Evolutionary conservation across 1,284 basidiomycete genomes (phyloP), one percentile per base, ranked within the genome.

Genomic region (Boletus smithii): DNA sequence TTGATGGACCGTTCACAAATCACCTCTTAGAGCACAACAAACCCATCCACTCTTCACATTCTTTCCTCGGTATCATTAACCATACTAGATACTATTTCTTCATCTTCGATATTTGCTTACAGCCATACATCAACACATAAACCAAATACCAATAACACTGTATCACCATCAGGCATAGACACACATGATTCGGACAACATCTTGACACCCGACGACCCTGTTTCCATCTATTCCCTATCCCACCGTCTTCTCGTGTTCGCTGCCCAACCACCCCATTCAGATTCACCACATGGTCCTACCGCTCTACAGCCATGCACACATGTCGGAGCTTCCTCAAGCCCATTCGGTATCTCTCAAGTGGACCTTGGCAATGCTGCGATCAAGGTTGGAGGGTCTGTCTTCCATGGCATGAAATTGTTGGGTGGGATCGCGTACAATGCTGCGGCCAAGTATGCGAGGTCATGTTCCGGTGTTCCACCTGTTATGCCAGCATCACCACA

Each of bases 231-330:
- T 57, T 72, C 83, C 5, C 71, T 86, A 13, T 81, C 79, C 16
- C 68, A 73, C 35, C 79, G 85, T 11, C 73, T 88, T 17, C 70
- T 88, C 7, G 84, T 83, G 5, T 87, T 77, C 53, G 74, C 76
- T 7, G 76, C 79, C 1, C 63, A 68, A 4, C 66, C 73, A 8
- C 69, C 74, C 1, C 61, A 69, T 18, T 55, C 64, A 6, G 66
- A 64, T 54, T 59, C 54, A 14, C 45, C 51, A 7, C 60, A 49
- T 14, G 52, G 46, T 22, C 36, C 44, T 5, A 31, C 51, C 34
- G 27, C 53, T 31, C 48, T 62, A 30, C 53, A 54, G 4, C 65
- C 65, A 22, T 61, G 55, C 10, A 49, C 57, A 13, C 59, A 61
- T 35, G 10, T 36, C 30, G 54, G 50, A 24, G 34, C 52, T 46